Evolutionary conservation across 78 protist species (phyloP), one percentile per base, ranked within the genome.

Genomic region (Diacronema lutheri): DNA sequence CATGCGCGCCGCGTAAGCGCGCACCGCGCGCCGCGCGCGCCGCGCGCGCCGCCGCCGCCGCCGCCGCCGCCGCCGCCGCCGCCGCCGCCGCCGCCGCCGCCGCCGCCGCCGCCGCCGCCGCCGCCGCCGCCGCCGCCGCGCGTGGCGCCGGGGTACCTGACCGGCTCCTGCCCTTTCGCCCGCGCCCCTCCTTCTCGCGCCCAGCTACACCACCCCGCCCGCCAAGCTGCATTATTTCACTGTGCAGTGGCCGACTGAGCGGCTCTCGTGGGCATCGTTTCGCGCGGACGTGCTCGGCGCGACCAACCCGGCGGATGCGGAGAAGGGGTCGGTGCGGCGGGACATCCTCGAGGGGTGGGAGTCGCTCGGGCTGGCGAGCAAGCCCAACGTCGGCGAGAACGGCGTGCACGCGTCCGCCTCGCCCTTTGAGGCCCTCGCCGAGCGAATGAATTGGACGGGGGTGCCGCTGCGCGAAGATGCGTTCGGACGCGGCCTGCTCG

Each of bases 351-450:
- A 7, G 25, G 41, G 64, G 58, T 87, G 77, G 78, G 23, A 62
- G 78, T n/a, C 31, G 35, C 81, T 87, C 11, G 90, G 81, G 10
- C 86, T 87, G 44, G 21, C n/a, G 61, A 25, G 7, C 41, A 72
- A 65, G 84, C 91, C 90, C 31, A 68, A 68, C 46, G 55, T 38
- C n/a, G 64, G 72, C 29, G 87, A 88, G 76, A 88, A 88, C 83
- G 81, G 76, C 23, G 71, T 88, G 55, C 91, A 88, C 55, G 91
- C 91, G 46, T 20, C 46, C 25, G 91, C 91, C 20, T 12, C 60
- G 19, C 91, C 91, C 7, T 44, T 88, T 19, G 76, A 68, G 76
- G 76, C 76, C 13, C 29, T 68, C 37, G 76, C 76, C 31, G 76
- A 68, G 55, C 86, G 86, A 14, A 11, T 68, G 29, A 83, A 58